These are phyloP conservation scores for Pyrenochaeta sp. DNA, from an alignment of 2,329 filamentous ascomycete species.

Conservation along the genomic window DNA sequence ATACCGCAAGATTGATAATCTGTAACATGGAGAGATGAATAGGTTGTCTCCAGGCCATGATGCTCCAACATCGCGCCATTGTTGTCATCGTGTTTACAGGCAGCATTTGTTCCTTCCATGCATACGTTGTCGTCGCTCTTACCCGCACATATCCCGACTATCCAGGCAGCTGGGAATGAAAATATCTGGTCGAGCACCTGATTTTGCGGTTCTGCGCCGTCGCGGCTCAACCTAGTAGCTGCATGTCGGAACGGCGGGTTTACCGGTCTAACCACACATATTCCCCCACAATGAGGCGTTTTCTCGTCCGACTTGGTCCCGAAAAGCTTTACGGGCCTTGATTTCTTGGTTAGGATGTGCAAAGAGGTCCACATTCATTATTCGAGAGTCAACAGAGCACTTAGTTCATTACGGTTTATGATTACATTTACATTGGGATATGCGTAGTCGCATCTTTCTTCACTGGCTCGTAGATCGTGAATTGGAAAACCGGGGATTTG, in stretches of 20 bases:
- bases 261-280: not conserved
- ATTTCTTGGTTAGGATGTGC: not conserved
- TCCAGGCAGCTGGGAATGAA: not conserved
- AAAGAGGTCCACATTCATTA: not conserved
- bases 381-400: not conserved
- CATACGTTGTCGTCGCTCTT: not conserved
- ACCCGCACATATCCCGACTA: not conserved
- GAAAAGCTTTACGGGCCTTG: not conserved
- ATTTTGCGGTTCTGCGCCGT: not conserved
- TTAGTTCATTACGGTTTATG: not conserved
- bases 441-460: not conserved
- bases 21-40: not conserved
- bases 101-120: not conserved
- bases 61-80: not conserved
- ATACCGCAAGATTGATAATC: not conserved
- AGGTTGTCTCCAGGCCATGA: not conserved
- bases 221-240: constrained; percentile 24
- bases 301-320: constrained; percentile 4
- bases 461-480: not conserved
- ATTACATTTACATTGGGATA: not conserved
- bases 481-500: too few relatives aligned
- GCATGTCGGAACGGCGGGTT: constrained; percentile 13
- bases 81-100: not conserved
- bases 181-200: not conserved
- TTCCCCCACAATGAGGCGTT: constrained; percentile 14